A percentile compares a stretch with the other conserved stretches of the same genome.
Conservation (phyloP, 768 basidiomycete genomes). For the Agaricus blazei region DNA sequence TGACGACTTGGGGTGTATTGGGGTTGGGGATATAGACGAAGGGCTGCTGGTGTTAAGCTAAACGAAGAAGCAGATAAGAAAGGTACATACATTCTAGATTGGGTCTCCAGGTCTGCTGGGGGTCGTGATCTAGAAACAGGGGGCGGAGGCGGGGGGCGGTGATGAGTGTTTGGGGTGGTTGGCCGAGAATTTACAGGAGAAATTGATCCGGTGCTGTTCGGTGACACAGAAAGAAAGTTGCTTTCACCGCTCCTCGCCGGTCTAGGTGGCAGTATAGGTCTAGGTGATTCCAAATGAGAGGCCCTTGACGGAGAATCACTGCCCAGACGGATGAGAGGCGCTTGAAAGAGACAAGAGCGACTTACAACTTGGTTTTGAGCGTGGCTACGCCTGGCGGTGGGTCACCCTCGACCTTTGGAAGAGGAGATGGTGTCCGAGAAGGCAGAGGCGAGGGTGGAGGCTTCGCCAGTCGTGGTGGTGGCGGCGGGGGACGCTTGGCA, state of each 20-base stretch:
- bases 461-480: conserved; percentile 36
- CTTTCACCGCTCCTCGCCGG: background rate
- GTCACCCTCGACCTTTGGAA: conserved; percentile 11
- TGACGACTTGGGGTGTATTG: conserved; percentile 14
- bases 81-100: conserved; percentile 1
- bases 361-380: conserved; percentile 22
- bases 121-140: conserved; percentile 1
- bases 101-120: background rate
- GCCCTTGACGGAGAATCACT: conserved; percentile 7
- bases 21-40: background rate
- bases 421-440: conserved; percentile 36
- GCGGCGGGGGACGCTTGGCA: conserved; percentile 52
- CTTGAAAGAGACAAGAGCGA: background rate
- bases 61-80: background rate
- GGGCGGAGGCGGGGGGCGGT: conserved; percentile 4
- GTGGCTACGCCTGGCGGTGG: conserved; percentile 13
- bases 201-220: background rate
- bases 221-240: background rate
- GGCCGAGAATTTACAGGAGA: background rate
- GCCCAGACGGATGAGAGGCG: background rate
- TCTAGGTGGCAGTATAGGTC: conserved; percentile 1
- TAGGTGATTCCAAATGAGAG: background rate
- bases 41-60: background rate
- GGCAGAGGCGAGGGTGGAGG: conserved; percentile 24
- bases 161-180: conserved; percentile 1